Conservation (phyloP, 805 yeast genomes). For the Ogataea trehalophila region DNA sequence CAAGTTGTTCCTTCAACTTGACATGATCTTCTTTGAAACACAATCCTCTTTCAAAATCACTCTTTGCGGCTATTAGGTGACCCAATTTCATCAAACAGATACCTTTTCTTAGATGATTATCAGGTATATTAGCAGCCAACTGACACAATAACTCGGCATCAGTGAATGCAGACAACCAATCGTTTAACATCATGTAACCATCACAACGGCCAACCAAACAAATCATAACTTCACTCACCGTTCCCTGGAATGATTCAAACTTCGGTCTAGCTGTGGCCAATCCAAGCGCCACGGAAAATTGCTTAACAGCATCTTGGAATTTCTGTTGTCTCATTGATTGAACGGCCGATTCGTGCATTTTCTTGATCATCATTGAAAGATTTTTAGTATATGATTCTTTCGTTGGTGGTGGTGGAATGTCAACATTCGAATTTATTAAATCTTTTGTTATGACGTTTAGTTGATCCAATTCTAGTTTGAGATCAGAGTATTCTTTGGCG, state of each 20-base stretch:
- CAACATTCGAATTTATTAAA: constrained; percentile 38
- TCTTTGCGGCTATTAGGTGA: constrained; percentile 55
- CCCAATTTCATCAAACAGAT: constrained; percentile 60
- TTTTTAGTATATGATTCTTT: constrained; percentile 52
- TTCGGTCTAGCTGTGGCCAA: constrained; percentile 64
- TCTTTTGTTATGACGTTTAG: constrained; percentile 35
- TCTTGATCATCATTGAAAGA: constrained; percentile 54
- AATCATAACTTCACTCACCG: constrained; percentile 61
- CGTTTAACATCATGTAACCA: constrained; percentile 51
- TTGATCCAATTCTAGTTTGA: constrained; percentile 30
- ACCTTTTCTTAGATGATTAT: constrained; percentile 68
- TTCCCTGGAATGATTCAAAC: constrained; percentile 70
- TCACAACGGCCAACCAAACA: constrained; percentile 70
- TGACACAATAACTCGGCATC: constrained; percentile 65
- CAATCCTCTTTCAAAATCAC: constrained; percentile 69
- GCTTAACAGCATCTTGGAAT: constrained; percentile 56
- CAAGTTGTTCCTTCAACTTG: constrained; percentile 45
- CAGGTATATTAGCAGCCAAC: constrained; percentile 56
- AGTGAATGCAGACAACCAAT: constrained; percentile 55
- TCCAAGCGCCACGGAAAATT: constrained; percentile 61
- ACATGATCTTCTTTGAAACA: constrained; percentile 53
- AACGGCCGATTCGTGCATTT: constrained; percentile 61
- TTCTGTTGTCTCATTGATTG: constrained; percentile 50
- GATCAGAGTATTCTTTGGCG: constrained; percentile 14
- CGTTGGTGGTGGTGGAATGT: constrained; percentile 52